phyloP scores from a whole-genome alignment of 495 filamentous ascomycete genomes.

The Penicillium coprophilum region DNA sequence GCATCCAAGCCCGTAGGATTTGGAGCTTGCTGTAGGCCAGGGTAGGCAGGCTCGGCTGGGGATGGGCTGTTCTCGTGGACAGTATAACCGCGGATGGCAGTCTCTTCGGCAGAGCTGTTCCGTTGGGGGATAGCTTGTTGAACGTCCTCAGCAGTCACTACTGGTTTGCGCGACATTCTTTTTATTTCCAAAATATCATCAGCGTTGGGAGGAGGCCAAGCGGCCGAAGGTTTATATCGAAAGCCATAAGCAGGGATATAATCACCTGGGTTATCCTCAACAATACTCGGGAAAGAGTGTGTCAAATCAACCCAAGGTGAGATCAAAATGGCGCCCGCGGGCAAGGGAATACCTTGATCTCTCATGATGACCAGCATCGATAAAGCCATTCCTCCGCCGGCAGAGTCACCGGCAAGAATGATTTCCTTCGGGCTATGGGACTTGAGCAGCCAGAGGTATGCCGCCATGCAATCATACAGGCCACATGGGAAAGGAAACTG shows the following conservation, averaged over 20 bases:
- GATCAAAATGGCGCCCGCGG: conserved; percentile 86
- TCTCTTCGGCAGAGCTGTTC: conserved; percentile 30
- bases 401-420: conserved; percentile 83
- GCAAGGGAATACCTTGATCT: conserved; percentile 76
- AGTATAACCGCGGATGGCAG: conserved; percentile 44
- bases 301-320: conserved; percentile 93
- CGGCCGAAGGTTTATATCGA: conserved; percentile 73
- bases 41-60: conserved; percentile 31
- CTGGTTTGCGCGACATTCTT: conserved; percentile 35
- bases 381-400: conserved; percentile 84
- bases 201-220: conserved; percentile 88
- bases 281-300: conserved; percentile 89
- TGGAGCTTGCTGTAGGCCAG: conserved; percentile 33
- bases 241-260: conserved; percentile 89
- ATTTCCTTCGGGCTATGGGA: conserved; percentile 74
- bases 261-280: conserved; percentile 67
- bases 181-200: conserved; percentile 60
- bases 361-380: conserved; percentile 76
- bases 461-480: conserved; percentile 80
- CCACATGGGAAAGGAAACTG: conserved; percentile 96
- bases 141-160: conserved; percentile 29
- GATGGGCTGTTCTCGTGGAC: conserved; percentile 29
- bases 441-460: conserved; percentile 78
- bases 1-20: conserved; percentile 27
- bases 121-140: conserved; percentile 15